Evolutionary conservation across 2,329 filamentous ascomycete species (phyloP).

Genomic region (Cladosporium phlei): DNA sequence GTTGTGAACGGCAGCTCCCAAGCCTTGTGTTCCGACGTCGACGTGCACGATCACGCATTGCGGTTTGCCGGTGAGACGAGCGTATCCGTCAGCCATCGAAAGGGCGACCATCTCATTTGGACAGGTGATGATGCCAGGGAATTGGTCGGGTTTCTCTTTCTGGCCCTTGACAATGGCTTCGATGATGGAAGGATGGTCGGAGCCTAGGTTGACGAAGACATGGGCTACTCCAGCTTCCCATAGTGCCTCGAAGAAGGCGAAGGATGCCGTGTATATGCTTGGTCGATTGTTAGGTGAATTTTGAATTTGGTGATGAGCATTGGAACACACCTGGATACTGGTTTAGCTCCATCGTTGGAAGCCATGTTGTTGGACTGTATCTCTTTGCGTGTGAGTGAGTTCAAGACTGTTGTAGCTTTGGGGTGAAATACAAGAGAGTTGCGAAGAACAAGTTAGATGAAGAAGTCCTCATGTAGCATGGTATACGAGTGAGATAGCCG

Average conservation of each 20-base stretch:
- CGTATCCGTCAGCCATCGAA: constrained; percentile 79
- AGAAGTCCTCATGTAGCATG: background rate
- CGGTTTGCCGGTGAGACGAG: constrained; percentile 64
- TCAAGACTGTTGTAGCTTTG: background rate
- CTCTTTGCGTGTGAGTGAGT: background rate
- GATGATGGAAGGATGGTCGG: constrained; percentile 70
- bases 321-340: background rate
- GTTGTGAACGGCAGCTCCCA: constrained; percentile 75
- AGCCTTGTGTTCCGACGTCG: constrained; percentile 74
- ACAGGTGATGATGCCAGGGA: constrained; percentile 71
- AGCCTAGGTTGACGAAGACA: constrained; percentile 64
- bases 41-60: constrained; percentile 78
- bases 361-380: background rate
- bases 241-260: constrained; percentile 76
- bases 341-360: background rate
- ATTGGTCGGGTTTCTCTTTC: constrained; percentile 58
- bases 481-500: constrained; percentile 2
- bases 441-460: too few relatives aligned
- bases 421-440: background rate
- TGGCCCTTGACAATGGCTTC: constrained; percentile 76
- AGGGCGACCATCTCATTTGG: constrained; percentile 84
- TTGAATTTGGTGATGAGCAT: background rate
- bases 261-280: constrained; percentile 63
- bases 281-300: background rate
- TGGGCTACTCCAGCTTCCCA: constrained; percentile 64